Evolutionary conservation across 805 yeast genomes (phyloP), one percentile per base, ranked within the genome.

Genomic region (Schwanniomyces occidentalis): DNA sequence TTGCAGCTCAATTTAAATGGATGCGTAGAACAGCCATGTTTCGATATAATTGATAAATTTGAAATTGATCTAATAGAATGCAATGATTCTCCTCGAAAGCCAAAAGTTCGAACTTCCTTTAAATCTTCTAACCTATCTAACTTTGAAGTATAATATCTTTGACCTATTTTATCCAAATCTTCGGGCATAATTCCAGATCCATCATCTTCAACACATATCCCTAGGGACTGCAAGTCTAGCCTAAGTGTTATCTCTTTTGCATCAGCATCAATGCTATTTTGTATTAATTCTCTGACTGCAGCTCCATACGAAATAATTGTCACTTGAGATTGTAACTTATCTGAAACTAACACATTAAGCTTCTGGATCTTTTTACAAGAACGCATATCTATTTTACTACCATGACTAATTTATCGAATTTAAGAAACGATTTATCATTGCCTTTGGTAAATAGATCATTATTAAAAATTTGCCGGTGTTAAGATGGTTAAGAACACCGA

Each of bases 81-180:
- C 12, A 87, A 45, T 0, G 93, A 84, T 45, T 81, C 85, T 1
- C 95, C 95, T 31, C 85, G 68, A 50, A 80, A 85, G 1, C 95
- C 95, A 44, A 69, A 75, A 0, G 82, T 75, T 1, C 34, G 33
- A 3, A 72, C 53, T 0, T 31, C 12, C 9, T 46, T 50, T 21
- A 82, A 47, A 14, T 71, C 76, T 1, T 56, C 57, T 19, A 70
- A 46, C 1, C 39, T 31, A 1, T 40, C 23, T 2, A 76, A 27
- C 46, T 82, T 85, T 0, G 90, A 80, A 0, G 91, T 82, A 37
- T 59, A 61, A 48, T 75, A 64, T 13, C 69, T 57, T 9, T 42
- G 31, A 0, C 84, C 88, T 1, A 84, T 49, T 2, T 45, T 24
- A 1, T 47, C 58, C 31, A 85, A 48, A 29, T 80, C 81, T 0